Base-by-base conservation (phyloP, 208 protist genomes). In the Trypanosoma congolense region DNA sequence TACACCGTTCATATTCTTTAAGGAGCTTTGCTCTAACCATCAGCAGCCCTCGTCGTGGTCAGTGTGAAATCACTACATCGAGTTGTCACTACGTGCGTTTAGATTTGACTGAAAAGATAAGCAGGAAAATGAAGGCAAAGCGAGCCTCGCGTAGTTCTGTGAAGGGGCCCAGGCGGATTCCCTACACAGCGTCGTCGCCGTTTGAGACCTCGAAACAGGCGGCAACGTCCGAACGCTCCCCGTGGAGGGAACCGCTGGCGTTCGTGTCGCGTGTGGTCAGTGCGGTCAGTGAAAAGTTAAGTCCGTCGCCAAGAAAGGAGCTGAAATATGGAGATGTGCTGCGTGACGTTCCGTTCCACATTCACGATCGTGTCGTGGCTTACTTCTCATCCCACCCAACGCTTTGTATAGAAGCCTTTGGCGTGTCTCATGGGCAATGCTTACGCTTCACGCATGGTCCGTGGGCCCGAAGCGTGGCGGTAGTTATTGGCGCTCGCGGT, bases 321-420 rank as follows among this genome's bases (percentile, higher is more conserved):
- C 68, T 84, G 19, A 38, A 40, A 8, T 70, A 71, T 0, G 81
- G 85, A 28, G 80, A 81, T 21, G 58, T 83, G 9, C 21, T 93
- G 10, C 80, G 87, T 2, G 83, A 89, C 41, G 48, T 85, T 19
- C 71, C 87, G 22, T 93, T 83, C 55, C 77, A 75, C 65, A 63
- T 70, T 0, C 59, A 76, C 28, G 50, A 61, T 1, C 52, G 65
- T 0, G 73, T 77, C 35, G 77, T 91, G 29, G 43, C 26, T 22
- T 90, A 73, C 68, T 88, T 91, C 56, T 85, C 78, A 10, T 88
- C 83, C 0, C 80, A 89, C 42, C 67, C 72, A 0, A 56, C 29
- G 12, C 53, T 88, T 1, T 84, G 76, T 54, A 73, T 77, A 0
- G 67, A 71, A 5, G 66, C 86, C 1, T 93, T 90, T 53, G 81